Percentiles rank a stretch among this genome's conserved stretches.
Evolutionary conservation across 2,329 filamentous ascomycete species (phyloP).

Genomic region (Alternaria infectoria): DNA sequence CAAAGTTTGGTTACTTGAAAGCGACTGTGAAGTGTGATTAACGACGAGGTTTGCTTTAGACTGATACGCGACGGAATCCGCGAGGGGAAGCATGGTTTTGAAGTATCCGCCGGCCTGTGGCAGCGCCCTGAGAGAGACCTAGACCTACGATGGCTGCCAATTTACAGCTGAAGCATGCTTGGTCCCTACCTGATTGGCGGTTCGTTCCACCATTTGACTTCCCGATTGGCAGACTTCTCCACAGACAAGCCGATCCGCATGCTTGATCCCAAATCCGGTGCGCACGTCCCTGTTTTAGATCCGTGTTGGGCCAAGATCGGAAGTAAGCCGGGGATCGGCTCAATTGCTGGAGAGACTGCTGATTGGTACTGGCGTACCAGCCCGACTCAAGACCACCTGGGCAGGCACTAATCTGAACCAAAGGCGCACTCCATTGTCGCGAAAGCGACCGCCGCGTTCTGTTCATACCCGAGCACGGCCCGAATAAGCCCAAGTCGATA

Average conservation of each 20-base stretch:
- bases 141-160: background rate
- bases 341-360: background rate
- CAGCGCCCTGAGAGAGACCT: background rate
- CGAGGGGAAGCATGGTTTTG: background rate
- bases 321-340: background rate
- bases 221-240: background rate
- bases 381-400: background rate
- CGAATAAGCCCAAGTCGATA: background rate
- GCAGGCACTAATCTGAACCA: background rate
- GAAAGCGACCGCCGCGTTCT: background rate
- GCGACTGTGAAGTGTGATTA: background rate
- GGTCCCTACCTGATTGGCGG: background rate
- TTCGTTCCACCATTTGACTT: background rate
- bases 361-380: background rate
- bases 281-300: fast-evolving
- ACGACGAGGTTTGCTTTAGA: background rate
- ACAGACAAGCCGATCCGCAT: background rate
- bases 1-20: background rate
- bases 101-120: background rate
- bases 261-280: background rate
- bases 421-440: background rate
- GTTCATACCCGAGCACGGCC: background rate
- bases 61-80: background rate
- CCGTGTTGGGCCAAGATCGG: background rate
- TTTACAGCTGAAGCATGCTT: background rate